These are phyloP conservation scores for Strigomonas oncopelti DNA, from an alignment of 208 protist genomes.

Conservation along the genomic window DNA sequence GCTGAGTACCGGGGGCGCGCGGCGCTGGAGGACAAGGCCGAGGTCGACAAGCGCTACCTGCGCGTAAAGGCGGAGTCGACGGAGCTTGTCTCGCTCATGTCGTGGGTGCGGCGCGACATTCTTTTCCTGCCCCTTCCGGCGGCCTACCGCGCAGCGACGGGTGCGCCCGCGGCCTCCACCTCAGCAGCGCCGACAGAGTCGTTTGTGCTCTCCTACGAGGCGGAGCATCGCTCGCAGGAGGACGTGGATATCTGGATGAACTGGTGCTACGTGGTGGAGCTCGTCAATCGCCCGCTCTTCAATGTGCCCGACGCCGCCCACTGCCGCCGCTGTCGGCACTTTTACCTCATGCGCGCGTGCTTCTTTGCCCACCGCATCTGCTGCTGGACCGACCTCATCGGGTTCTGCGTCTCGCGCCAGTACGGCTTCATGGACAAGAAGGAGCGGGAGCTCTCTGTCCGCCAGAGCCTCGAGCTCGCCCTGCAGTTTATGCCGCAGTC, in stretches of 20 bases:
- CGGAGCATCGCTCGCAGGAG: background rate
- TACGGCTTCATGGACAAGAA: slow-evolving; percentile 24
- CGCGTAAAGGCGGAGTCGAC: slow-evolving; percentile 39
- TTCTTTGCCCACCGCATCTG: slow-evolving; percentile 57
- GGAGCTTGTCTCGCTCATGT: slow-evolving; percentile 25
- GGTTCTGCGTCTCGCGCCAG: slow-evolving; percentile 29
- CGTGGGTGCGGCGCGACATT: background rate
- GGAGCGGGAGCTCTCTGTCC: slow-evolving; percentile 24
- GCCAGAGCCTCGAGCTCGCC: slow-evolving; percentile 25
- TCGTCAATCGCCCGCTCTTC: slow-evolving; percentile 27
- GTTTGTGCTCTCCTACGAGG: background rate
- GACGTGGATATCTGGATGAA: slow-evolving; percentile 19
- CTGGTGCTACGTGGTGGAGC: slow-evolving; percentile 53
- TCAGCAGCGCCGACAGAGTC: background rate
- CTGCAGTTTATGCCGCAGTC: slow-evolving; percentile 20
- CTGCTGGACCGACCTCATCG: slow-evolving; percentile 34
- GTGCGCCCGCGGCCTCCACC: background rate
- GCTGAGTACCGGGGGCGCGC: slow-evolving; percentile 53
- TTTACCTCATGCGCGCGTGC: slow-evolving; percentile 51
- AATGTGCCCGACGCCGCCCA: slow-evolving; percentile 38
- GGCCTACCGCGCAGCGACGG: background rate
- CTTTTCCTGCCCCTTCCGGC: background rate
- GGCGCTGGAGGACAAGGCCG: slow-evolving; percentile 47
- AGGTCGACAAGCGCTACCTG: slow-evolving; percentile 40
- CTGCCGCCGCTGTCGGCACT: slow-evolving; percentile 46